Evolutionary conservation across 306 rosid genomes (phyloP).

Genomic region (Sindora glabra): DNA sequence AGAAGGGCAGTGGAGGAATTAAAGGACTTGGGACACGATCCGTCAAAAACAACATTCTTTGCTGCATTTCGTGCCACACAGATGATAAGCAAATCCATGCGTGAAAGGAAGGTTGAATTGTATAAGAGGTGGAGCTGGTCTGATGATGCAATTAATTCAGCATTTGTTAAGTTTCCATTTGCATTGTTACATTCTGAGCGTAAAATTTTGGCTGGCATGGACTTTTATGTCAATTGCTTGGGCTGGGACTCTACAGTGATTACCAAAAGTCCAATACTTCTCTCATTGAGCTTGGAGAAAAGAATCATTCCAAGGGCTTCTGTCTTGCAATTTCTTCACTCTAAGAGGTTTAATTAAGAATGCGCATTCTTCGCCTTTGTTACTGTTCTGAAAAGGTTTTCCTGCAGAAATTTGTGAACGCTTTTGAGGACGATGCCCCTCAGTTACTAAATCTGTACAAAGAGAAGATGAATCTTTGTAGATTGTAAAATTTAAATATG

Average conservation of each 20-base stretch:
- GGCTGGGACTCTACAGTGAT: slow-evolving; percentile 17
- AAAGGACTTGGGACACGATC: slow-evolving; percentile 14
- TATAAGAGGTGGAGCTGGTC: slow-evolving; percentile 47
- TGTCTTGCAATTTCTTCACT: neutral
- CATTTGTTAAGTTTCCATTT: slow-evolving; percentile 23
- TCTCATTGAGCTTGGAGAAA: slow-evolving; percentile 31
- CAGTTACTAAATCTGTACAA: neutral
- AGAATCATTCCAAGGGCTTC: slow-evolving; percentile 34
- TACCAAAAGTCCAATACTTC: neutral
- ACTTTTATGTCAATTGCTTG: slow-evolving; percentile 28
- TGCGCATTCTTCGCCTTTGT: neutral
- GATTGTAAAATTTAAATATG: too few species aligned
- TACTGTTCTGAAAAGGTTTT: neutral
- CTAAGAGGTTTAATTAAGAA: neutral
- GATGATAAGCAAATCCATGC: slow-evolving; percentile 9
- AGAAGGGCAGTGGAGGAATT: slow-evolving; percentile 13
- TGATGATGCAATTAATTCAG: slow-evolving; percentile 28
- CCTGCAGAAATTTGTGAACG: too few species aligned
- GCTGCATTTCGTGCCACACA: neutral
- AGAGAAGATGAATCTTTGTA: neutral
- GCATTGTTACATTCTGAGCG: slow-evolving; percentile 20
- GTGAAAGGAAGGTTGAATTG: slow-evolving; percentile 1
- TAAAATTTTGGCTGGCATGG: slow-evolving; percentile 32
- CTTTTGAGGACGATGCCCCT: too few species aligned
- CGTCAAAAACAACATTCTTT: neutral